Evolutionary conservation across 129 eudicot species (phyloP), one percentile per base, ranked within the genome.

Genomic region (Saussurea involucrata): DNA sequence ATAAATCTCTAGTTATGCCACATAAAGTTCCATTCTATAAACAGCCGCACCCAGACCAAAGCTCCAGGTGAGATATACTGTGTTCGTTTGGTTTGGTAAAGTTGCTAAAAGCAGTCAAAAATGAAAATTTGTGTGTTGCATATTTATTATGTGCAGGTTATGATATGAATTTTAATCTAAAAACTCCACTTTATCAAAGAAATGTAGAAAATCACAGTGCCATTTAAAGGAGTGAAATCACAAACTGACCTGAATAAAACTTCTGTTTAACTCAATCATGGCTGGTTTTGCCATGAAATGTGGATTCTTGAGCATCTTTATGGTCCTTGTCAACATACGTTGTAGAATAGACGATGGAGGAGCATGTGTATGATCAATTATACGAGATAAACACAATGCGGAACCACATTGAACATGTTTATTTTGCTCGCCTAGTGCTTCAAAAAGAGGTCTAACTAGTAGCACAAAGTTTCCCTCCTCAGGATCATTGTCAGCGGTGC

Each of bases 281-380:
- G 98, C 93, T 49, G 97, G 91, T 78, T 93, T 93, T 33, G 97
- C 97, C 93, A 85, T 86, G 69, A 87, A 91, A 76, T 93, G 95
- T 29, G 97, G 86, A 86, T 83, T 93, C 84, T 90, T 93, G 74
- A 93, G 96, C 89, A 90, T 80, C 93, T 89, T 89, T 42, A 86
- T 85, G 9, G 93, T 91, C 76, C 88, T 87, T 68, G 80, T 70
- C 80, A 90, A 66, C 96, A 93, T 90, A 79, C 90, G 90, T 80
- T 89, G 97, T 75, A 93, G 83, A 58, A 91, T 85, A 24, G 86
- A 71, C 31, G 72, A 66, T 0, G 97, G 98, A 49, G 98, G 98
- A 75, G 87, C 81, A 49, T 74, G 77, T 13, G 90, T 89, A 74
- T 77, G 83, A 74, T 93, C 92, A 49, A 93, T 86, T 49, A 93